Evolutionary conservation across 164 flowering plant species (phyloP).

Genomic region (Nelumbo lutea): DNA sequence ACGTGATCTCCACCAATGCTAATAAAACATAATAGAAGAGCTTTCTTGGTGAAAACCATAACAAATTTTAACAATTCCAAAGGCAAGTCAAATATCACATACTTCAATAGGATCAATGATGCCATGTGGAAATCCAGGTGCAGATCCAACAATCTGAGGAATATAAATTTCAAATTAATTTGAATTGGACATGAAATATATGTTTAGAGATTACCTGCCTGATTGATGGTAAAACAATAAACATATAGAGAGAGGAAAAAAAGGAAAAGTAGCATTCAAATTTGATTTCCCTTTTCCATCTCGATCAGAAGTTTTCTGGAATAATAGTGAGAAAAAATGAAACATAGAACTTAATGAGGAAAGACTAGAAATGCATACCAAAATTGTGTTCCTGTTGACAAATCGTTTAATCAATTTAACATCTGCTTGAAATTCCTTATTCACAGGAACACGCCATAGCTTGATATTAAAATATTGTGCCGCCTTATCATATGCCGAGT

Average conservation of each 20-base stretch:
- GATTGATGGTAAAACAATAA: too few species aligned
- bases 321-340: not conserved
- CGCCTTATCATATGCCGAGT: conserved; percentile 98
- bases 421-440: conserved; percentile 80
- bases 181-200: not conserved
- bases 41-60: not conserved
- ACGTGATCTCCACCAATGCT: not conserved
- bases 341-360: not conserved
- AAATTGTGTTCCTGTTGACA: conserved; percentile 77
- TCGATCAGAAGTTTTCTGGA: not conserved
- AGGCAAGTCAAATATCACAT: conserved; percentile 14
- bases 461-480: conserved; percentile 94
- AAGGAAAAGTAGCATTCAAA: not conserved
- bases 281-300: not conserved
- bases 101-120: conserved; percentile 95
- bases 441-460: conserved; percentile 87
- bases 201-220: not conserved
- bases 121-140: conserved; percentile 98
- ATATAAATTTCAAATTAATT: conserved; percentile 9
- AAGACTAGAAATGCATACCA: conserved; percentile 40
- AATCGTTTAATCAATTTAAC: conserved; percentile 55
- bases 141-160: conserved; percentile 94
- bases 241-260: too few species aligned
- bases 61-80: not conserved
- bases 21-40: not conserved